Conservation (phyloP, 2,329 filamentous ascomycete genomes). For the Penicillium olsonii region DNA sequence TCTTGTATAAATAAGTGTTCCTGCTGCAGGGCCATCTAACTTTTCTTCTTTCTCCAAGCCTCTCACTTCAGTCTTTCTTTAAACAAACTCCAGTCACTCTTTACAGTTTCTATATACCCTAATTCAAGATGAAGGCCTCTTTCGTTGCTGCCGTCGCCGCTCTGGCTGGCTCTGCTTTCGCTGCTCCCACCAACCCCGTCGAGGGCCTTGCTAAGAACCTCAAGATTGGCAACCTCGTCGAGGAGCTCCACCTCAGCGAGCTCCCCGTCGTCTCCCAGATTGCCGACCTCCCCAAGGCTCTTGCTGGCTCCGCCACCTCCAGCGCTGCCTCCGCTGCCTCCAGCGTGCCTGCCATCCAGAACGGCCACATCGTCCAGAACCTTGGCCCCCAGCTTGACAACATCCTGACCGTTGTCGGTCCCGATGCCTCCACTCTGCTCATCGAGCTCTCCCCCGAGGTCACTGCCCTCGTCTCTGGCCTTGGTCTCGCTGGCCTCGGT, state of each 20-base stretch:
- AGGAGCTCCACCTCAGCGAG: slow-evolving; percentile 18
- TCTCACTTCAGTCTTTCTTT: slow-evolving; percentile 24
- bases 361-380: slow-evolving; percentile 34
- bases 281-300: slow-evolving; percentile 20
- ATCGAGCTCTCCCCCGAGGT: slow-evolving; percentile 34
- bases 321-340: slow-evolving; percentile 13
- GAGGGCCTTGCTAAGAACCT: slow-evolving; percentile 17
- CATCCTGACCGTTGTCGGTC: slow-evolving; percentile 32
- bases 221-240: slow-evolving; percentile 21
- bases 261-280: slow-evolving; percentile 20
- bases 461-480: slow-evolving; percentile 28
- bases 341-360: slow-evolving; percentile 15
- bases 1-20: slow-evolving; percentile 7
- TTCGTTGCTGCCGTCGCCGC: slow-evolving; percentile 27
- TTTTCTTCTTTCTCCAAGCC: slow-evolving; percentile 3
- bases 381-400: slow-evolving; percentile 32
- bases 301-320: slow-evolving; percentile 11
- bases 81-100: slow-evolving; percentile 8
- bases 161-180: slow-evolving; percentile 15
- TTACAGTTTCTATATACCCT: slow-evolving; percentile 11
- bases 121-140: slow-evolving; percentile 28
- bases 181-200: slow-evolving; percentile 6
- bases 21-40: background rate
- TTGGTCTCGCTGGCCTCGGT: slow-evolving; percentile 29
- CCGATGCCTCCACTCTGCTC: slow-evolving; percentile 30